Evolutionary conservation across 2,329 filamentous ascomycete genomes (phyloP).

Genomic region (Thyridium curvatum): DNA sequence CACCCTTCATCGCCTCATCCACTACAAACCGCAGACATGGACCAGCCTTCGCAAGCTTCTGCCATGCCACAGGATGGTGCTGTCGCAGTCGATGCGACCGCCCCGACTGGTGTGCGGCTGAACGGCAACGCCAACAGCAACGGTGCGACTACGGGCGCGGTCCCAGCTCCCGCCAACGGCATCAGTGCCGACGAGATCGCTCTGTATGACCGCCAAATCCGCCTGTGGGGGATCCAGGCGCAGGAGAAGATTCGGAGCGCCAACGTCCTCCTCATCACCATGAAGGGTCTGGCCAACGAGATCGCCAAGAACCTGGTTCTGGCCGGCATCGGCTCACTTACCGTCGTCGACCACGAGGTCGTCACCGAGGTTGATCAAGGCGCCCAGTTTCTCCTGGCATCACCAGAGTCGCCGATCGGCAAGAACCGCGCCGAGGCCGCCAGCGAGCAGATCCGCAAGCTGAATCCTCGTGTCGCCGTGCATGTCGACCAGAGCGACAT

Average conservation of each 20-base stretch:
- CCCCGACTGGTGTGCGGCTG: too few species aligned
- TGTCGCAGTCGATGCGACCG: too few species aligned
- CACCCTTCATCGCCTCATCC: too few species aligned
- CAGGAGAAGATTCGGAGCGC: conserved; percentile 88
- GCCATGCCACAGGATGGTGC: too few species aligned
- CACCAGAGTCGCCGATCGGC: conserved; percentile 61
- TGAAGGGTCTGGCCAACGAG: conserved; percentile 86
- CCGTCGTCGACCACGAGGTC: conserved; percentile 71
- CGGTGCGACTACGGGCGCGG: neutral
- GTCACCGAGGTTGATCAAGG: conserved; percentile 78
- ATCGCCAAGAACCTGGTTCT: conserved; percentile 96
- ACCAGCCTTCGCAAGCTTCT: too few species aligned
- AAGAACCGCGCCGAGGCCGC: conserved; percentile 81
- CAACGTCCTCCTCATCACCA: conserved; percentile 81
- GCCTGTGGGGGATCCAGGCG: conserved; percentile 92
- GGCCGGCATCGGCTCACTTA: conserved; percentile 85
- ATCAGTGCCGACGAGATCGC: conserved; percentile 73
- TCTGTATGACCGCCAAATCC: conserved; percentile 94
- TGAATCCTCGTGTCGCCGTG: conserved; percentile 85
- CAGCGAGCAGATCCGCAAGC: conserved; percentile 67
- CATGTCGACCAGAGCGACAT: conserved; percentile 64
- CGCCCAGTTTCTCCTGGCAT: conserved; percentile 71
- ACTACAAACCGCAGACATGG: too few species aligned
- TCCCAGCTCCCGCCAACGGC: neutral
- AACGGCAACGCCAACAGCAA: neutral